Conservation (phyloP, 2,329 filamentous ascomycete genomes). For the Trichoderma sp. region DNA sequence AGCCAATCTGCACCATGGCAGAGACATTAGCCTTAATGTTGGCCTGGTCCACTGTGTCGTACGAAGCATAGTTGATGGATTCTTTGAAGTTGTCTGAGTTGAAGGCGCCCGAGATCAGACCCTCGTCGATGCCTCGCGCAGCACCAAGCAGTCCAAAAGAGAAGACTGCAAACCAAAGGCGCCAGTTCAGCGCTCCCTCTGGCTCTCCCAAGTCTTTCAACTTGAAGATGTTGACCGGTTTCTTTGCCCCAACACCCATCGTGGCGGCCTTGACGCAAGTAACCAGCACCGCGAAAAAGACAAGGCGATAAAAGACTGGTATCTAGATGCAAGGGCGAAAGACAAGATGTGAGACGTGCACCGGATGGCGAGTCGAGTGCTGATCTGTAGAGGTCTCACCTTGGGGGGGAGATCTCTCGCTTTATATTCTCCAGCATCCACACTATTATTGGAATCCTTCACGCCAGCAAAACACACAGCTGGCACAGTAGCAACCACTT, state of each 20-base stretch:
- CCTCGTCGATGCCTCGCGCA: conserved; percentile 76
- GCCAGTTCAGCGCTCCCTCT: conserved; percentile 71
- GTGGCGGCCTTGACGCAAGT: conserved; percentile 21
- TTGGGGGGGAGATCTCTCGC: not conserved
- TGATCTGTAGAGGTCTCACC: not conserved
- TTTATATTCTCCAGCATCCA: not conserved
- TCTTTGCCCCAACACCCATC: conserved; percentile 53
- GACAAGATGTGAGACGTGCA: not conserved
- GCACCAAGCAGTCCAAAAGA: conserved; percentile 74
- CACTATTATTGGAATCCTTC: not conserved
- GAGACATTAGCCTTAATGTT: conserved; percentile 75
- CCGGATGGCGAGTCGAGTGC: not conserved
- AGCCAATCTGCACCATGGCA: conserved; percentile 78
- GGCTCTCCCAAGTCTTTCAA: conserved; percentile 64
- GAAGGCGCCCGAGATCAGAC: conserved; percentile 70
- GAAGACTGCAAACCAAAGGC: conserved; percentile 72
- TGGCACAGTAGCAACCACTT: not conserved
- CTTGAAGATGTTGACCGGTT: conserved; percentile 62
- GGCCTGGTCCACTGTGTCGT: conserved; percentile 52
- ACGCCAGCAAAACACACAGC: not conserved
- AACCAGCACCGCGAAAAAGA: not conserved
- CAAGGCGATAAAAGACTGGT: not conserved
- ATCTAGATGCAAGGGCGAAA: not conserved
- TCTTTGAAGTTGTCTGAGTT: conserved; percentile 62
- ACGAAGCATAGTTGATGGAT: conserved; percentile 55